These are phyloP conservation scores for Graphiopsis chlorocephala DNA, from an alignment of 2,329 filamentous ascomycete species.

Conservation along the genomic window DNA sequence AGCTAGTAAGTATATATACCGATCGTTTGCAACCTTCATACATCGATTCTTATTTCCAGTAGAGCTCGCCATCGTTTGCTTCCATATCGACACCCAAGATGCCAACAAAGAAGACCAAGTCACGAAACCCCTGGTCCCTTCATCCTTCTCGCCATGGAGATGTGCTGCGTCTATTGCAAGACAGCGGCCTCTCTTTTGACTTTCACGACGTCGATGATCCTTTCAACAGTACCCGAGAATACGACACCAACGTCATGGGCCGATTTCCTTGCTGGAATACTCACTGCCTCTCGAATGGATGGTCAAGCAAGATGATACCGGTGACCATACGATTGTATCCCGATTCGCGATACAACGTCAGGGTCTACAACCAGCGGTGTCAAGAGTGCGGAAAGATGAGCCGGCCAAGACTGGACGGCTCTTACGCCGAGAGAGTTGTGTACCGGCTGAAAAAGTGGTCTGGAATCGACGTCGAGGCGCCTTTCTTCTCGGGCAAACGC, in stretches of 20 bases:
- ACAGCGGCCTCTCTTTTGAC: conserved; percentile 30
- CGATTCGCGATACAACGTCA: conserved; percentile 40
- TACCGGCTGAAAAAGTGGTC: conserved; percentile 44
- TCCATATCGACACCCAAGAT: no score
- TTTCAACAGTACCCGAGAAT: conserved; percentile 22
- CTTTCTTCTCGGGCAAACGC: conserved; percentile 13
- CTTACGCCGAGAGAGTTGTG: conserved; percentile 42
- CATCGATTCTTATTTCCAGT: no score
- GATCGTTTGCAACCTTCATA: no score
- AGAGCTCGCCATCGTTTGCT: no score
- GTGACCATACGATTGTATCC: conserved; percentile 43
- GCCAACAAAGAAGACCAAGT: no score
- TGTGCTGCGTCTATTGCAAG: conserved; percentile 31
- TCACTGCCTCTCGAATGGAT: conserved; percentile 33
- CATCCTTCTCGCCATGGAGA: conserved; percentile 32
- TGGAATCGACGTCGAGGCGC: conserved; percentile 31
- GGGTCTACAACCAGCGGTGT: conserved; percentile 45
- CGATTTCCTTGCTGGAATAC: conserved; percentile 40
- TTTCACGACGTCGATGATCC: conserved; percentile 34
- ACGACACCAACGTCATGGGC: conserved; percentile 44
- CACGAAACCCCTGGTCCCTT: conserved; percentile 33
- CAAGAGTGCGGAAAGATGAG: conserved; percentile 36
- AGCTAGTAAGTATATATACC: no score
- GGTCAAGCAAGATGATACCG: conserved; percentile 42
- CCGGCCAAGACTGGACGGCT: conserved; percentile 36